Base-by-base conservation (phyloP, 2,329 filamentous ascomycete species). In the Scedosporium aurantiacum region DNA sequence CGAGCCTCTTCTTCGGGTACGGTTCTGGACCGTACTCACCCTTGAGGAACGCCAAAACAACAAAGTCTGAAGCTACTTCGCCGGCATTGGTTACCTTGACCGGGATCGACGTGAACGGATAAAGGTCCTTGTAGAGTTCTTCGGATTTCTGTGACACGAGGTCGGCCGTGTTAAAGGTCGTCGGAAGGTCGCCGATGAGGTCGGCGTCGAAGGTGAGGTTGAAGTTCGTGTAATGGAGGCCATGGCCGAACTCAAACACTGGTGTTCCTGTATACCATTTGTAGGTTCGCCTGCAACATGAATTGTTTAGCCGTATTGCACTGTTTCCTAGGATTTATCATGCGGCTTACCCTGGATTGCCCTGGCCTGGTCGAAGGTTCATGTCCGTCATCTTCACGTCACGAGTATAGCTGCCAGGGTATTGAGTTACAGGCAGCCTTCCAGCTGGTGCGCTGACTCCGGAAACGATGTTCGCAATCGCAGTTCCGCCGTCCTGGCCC, bases 221-320 rank as follows among this genome's bases (percentile, higher is more conserved):
- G 65, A 85, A 85, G 47, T 70, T 80, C 4, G 82, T 85, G 70
- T 85, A 85, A 66, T 85, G 81, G 63, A 84, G 65, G 0, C 82
- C 83, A 63, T 75, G 75, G 1, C 82, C 83, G 61, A 84, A 86
- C 0, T 76, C 75, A 57, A 79, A 76, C 2, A 82, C 74, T 18
- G 72, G 71, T 37, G 74, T 74, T 12, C 58, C 58, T 3, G 74
- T 73, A 67, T 82, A 85, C 82, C 82, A 86, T 64, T 76, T 78
- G 65, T 85, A 85, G 0, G 83, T 86, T 5, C 82, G 73, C n/a
- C 58, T 60, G n/a, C 5, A 7, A 7, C n/a, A 3, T 18, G 16
- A 21, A 54, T 54, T 25, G 23, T 54, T 7, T 12, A 54, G n/a
- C 27, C 1, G 12, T 18, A 23, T 23, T 14, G 21, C 50, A 12